phyloP scores from a whole-genome alignment of 2,329 filamentous ascomycete species.

The Westerdykella ornata region DNA sequence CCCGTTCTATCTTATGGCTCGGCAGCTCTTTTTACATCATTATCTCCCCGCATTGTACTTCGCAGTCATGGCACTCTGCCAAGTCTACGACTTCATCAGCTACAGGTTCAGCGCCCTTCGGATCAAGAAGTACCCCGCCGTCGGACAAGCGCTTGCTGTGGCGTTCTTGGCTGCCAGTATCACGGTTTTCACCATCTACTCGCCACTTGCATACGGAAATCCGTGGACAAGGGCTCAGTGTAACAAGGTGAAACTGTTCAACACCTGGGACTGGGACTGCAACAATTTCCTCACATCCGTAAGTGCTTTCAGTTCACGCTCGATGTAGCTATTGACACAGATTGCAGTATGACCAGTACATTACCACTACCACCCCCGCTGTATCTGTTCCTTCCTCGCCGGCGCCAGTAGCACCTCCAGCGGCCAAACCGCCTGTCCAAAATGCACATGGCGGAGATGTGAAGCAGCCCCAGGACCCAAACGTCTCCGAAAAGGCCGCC shows the following conservation, averaged over 20 bases:
- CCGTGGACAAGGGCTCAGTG: slow-evolving; percentile 87
- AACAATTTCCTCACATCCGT: slow-evolving; percentile 84
- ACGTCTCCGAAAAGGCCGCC: slow-evolving; percentile 22
- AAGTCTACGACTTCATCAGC: slow-evolving; percentile 79
- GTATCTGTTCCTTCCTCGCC: slow-evolving; percentile 23
- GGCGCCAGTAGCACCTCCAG: slow-evolving; percentile 16
- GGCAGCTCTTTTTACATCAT: slow-evolving; percentile 96
- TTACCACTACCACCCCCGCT: slow-evolving; percentile 13
- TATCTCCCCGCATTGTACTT: slow-evolving; percentile 98
- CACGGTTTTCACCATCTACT: slow-evolving; percentile 73
- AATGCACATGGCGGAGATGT: slow-evolving; percentile 8
- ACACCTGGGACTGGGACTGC: slow-evolving; percentile 96
- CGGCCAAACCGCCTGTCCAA: slow-evolving; percentile 8
- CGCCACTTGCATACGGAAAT: slow-evolving; percentile 88
- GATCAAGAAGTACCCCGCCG: slow-evolving; percentile 60
- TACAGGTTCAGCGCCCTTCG: slow-evolving; percentile 64
- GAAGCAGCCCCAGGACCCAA: slow-evolving; percentile 15
- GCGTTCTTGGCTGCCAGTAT: slow-evolving; percentile 68
- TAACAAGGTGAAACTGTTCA: slow-evolving; percentile 77
- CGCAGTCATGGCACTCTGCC: slow-evolving; percentile 79
- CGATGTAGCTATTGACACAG: slow-evolving; percentile 1
- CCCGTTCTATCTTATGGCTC: slow-evolving; percentile 96
- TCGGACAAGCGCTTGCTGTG: slow-evolving; percentile 69
- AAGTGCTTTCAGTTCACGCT: slow-evolving; percentile 44
- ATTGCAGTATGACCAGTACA: slow-evolving; percentile 12